phyloP scores from a whole-genome alignment of 139 green algal species.

The Desmodesmus armatus region DNA sequence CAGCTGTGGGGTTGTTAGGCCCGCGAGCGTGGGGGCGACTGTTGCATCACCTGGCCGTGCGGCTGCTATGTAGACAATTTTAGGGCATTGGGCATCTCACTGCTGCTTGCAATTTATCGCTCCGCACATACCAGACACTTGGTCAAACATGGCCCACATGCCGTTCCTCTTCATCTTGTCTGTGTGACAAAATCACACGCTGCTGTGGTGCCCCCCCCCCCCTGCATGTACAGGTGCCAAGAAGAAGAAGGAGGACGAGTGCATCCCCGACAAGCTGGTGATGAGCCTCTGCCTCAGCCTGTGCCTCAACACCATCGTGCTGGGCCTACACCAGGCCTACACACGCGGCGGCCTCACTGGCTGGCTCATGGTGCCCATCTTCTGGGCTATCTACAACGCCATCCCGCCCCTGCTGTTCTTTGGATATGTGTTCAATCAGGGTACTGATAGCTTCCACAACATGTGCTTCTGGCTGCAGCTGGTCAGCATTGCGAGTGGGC shows the following conservation, averaged over 20 bases:
- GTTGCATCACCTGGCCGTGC: too few relatives aligned
- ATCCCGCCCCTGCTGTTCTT: conserved; percentile 46
- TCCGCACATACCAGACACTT: too few relatives aligned
- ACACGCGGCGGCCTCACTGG: background rate
- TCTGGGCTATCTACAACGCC: conserved; percentile 47
- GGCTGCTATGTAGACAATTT: too few relatives aligned
- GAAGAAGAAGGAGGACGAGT: conserved; percentile 46
- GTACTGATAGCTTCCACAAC: conserved; percentile 31
- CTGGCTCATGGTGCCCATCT: conserved; percentile 38
- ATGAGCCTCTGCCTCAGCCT: conserved; percentile 22
- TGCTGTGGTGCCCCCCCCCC: too few relatives aligned
- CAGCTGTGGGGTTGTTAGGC: too few relatives aligned
- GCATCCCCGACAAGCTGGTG: conserved; percentile 40
- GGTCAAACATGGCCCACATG: too few relatives aligned
- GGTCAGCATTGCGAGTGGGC: conserved; percentile 9
- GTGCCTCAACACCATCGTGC: conserved; percentile 32
- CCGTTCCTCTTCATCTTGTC: too few relatives aligned
- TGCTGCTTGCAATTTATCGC: too few relatives aligned
- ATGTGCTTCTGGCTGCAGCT: conserved; percentile 48
- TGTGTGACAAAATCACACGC: too few relatives aligned
- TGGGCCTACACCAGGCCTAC: conserved; percentile 29
- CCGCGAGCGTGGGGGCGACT: too few relatives aligned
- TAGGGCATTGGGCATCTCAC: too few relatives aligned
- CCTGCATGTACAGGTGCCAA: too few relatives aligned
- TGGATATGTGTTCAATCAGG: conserved; percentile 17